Base-by-base conservation (phyloP, 1,284 basidiomycete genomes). In the Pseudozyma sp. region DNA sequence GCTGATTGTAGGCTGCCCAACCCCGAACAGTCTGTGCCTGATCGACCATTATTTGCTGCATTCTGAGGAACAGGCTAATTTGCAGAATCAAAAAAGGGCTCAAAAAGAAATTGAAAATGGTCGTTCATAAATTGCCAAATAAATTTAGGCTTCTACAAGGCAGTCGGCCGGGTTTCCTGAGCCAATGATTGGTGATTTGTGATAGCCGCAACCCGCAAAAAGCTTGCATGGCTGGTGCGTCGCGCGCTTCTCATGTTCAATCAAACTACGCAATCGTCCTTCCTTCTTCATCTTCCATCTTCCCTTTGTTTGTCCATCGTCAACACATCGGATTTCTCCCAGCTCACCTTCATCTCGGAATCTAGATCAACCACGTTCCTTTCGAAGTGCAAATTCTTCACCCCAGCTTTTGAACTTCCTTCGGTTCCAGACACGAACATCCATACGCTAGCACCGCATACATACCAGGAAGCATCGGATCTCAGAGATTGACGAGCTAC, bases 181-280 rank as follows among this genome's bases (percentile, higher is more conserved):
- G 25, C 25, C 25, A 31, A 31, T 31, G 3, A 31, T 31, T 31
- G 3, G 25, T 31, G 25, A 31, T 31, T 31, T 31, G 25, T 31
- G 25, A 31, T 31, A 31, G 25, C 25, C 25, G 25, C 25, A 31
- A 31, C 25, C 25, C 25, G 25, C 25, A 31, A 31, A 31, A 45
- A 45, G 54, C 34, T 34, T 38, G 55, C 55, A 45, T 57, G 55
- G 55, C 47, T 35, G 55, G 55, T 57, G 53, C 44, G 53, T 56
- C 25, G 53, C 44, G 53, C 55, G 55, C 45, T 42, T 36, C 39
- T 12, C 39, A 40, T n/a, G 35, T n/a, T 13, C 18, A 49, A 31
- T 21, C 19, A 49, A 31, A 12, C 19, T 25, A 13, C 49, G 18
- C 9, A 34, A 11, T 14, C 49, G 34, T 40, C 39, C 39, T 13